Conservation (phyloP, 2,329 filamentous ascomycete genomes). For the Didymella glomerata region DNA sequence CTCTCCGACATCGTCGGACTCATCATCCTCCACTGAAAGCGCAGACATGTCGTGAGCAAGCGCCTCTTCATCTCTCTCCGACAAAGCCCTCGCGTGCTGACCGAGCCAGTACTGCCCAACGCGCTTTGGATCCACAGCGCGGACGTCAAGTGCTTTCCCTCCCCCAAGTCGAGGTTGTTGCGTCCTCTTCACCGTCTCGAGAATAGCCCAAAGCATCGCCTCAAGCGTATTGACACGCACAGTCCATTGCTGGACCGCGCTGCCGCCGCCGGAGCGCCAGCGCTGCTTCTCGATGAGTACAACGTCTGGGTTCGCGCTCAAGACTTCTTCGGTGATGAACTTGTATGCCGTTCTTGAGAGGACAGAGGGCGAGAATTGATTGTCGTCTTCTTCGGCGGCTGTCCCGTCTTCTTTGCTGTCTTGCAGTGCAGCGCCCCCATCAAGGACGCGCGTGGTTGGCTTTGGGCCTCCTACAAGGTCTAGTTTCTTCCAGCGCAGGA, state of each 20-base stretch:
- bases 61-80: slow-evolving; percentile 15
- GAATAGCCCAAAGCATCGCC: slow-evolving; percentile 77
- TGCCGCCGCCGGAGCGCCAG: slow-evolving; percentile 69
- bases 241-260: slow-evolving; percentile 81
- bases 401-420: background rate
- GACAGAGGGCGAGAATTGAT: slow-evolving; percentile 62
- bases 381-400: slow-evolving; percentile 16
- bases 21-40: slow-evolving; percentile 5
- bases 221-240: slow-evolving; percentile 83
- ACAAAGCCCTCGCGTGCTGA: slow-evolving; percentile 20
- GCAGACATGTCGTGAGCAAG: slow-evolving; percentile 16
- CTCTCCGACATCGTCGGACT: slow-evolving; percentile 15
- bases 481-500: slow-evolving; percentile 44
- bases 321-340: slow-evolving; percentile 60
- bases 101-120: slow-evolving; percentile 51
- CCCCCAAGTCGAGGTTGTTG: background rate
- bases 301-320: slow-evolving; percentile 67
- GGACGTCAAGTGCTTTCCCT: slow-evolving; percentile 18
- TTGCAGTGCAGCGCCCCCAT: background rate
- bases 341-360: slow-evolving; percentile 65
- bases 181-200: slow-evolving; percentile 29
- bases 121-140: slow-evolving; percentile 48
- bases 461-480: slow-evolving; percentile 30
- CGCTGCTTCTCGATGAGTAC: slow-evolving; percentile 75
- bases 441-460: background rate